Evolutionary conservation across 2,329 filamentous ascomycete species (phyloP), one percentile per base, ranked within the genome.

Genomic region (Aspergillus oerlinghausenensis): DNA sequence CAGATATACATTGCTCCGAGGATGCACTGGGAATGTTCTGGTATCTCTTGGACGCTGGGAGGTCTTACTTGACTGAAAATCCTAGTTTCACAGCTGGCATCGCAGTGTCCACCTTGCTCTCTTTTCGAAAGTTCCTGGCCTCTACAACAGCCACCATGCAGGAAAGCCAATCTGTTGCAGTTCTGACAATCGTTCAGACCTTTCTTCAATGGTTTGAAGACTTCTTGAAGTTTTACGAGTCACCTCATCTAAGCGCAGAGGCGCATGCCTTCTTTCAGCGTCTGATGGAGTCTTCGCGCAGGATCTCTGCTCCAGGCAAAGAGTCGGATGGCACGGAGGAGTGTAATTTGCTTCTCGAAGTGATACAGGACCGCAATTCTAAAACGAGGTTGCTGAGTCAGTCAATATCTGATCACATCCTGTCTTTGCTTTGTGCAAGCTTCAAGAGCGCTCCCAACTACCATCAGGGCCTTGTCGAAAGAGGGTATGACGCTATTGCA

Each of bases 21-120:
- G 94, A 99, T 75, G 87, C 90, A 1, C 80, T 97, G 48, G 93
- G 92, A 0, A 83, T 99, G 35, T 86, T 89, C 58, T 88, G 91
- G 70, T 97, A 96, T 72, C 81, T 99, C 1, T 79, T 97, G 14
- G 78, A 83, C 5, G 82, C 83, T 52, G 92, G 93, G 7, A 76
- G 77, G 17, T 65, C 75, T 4, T 86, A 93, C 68, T 78, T 99
- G 4, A 75, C 72, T 3, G 79, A 82, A 32, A 80, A 82, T 0
- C 86, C 91, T 0, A 87, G 86, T 0, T 97, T 97, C 65, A 78
- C 95, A 45, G 87, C 89, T 10, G 93, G 92, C 0, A 88, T 92
- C 61, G 83, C 88, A 1, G 77, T 97, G 19, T 90, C 91, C 1
- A 88, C 89, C 0, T 77, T 97, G 3, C 85, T 92, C 3, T 92